Evolutionary conservation across 768 basidiomycete species (phyloP).

Genomic region (Grammothele lineata): DNA sequence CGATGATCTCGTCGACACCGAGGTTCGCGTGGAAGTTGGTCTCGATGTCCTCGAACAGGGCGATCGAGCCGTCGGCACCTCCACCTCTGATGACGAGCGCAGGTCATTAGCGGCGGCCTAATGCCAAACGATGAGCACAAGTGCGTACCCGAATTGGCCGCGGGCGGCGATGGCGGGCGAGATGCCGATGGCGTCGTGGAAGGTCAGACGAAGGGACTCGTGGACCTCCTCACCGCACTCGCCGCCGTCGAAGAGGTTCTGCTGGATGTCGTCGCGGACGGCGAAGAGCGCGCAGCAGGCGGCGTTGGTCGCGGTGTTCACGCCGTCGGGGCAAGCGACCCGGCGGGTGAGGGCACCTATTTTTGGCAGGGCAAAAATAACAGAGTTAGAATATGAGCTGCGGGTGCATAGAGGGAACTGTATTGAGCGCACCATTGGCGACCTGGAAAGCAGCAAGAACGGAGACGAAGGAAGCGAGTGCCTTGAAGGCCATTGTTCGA

Average conservation of each 20-base stretch:
- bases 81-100: slow-evolving; percentile 25
- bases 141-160: slow-evolving; percentile 11
- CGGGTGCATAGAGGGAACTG: too few species aligned
- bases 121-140: too few species aligned
- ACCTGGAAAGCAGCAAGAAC: slow-evolving; percentile 17
- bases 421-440: slow-evolving; percentile 13
- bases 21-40: slow-evolving; percentile 38
- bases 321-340: slow-evolving; percentile 18
- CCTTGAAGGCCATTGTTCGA: slow-evolving; percentile 21
- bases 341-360: slow-evolving; percentile 15
- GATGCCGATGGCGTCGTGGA: slow-evolving; percentile 24
- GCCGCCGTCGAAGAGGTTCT: slow-evolving; percentile 30
- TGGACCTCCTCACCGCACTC: slow-evolving; percentile 33
- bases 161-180: slow-evolving; percentile 11
- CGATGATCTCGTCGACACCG: slow-evolving; percentile 23
- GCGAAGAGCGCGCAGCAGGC: slow-evolving; percentile 16
- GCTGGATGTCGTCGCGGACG: slow-evolving; percentile 24
- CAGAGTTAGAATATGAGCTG: too few species aligned
- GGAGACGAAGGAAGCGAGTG: slow-evolving; percentile 15
- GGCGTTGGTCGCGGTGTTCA: slow-evolving; percentile 12
- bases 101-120: background rate
- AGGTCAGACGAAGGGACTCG: slow-evolving; percentile 27
- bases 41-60: slow-evolving; percentile 40
- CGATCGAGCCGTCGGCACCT: slow-evolving; percentile 43
- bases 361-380: too few species aligned